Evolutionary conservation across 495 filamentous ascomycete species (phyloP).

Genomic region (Paragyromitra xinjiangensis): DNA sequence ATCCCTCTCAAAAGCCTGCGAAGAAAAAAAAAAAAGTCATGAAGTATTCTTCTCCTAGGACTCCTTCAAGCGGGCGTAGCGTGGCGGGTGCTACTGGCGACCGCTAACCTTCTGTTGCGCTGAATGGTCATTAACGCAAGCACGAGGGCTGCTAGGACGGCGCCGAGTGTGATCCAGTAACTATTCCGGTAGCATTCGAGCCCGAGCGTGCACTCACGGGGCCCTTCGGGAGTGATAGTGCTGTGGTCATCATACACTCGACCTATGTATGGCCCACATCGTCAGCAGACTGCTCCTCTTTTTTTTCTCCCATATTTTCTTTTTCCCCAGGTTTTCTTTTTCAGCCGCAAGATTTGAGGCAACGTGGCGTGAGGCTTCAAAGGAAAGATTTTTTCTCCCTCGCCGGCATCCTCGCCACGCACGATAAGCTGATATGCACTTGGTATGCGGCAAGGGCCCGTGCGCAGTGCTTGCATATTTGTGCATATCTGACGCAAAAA

Average conservation of each 20-base stretch:
- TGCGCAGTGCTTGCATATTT: conserved; percentile 41
- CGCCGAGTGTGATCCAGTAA: conserved; percentile 82
- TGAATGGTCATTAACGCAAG: conserved; percentile 81
- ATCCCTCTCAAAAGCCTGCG: neutral
- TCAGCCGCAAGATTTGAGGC: conserved; percentile 48
- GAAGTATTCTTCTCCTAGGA: conserved; percentile 14
- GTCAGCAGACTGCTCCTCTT: conserved; percentile 45
- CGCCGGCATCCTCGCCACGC: conserved; percentile 35
- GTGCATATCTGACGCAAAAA: conserved; percentile 37
- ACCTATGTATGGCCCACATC: conserved; percentile 35
- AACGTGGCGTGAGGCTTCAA: conserved; percentile 51
- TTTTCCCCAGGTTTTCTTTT: conserved; percentile 34
- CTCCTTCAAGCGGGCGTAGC: conserved; percentile 37
- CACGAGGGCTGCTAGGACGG: conserved; percentile 73
- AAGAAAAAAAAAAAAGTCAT: conserved; percentile 2
- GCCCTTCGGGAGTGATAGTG: conserved; percentile 71
- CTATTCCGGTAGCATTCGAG: conserved; percentile 81
- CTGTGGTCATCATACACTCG: conserved; percentile 83
- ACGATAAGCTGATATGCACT: conserved; percentile 52
- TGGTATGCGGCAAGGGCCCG: conserved; percentile 37
- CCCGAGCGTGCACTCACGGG: conserved; percentile 79
- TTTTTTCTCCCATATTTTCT: conserved; percentile 9
- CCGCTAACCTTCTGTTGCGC: conserved; percentile 65
- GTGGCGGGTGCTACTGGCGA: conserved; percentile 20
- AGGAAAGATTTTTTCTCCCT: conserved; percentile 25